phyloP scores from a whole-genome alignment of 805 yeast genomes.

The Sugiyamaella chiloensis region DNA sequence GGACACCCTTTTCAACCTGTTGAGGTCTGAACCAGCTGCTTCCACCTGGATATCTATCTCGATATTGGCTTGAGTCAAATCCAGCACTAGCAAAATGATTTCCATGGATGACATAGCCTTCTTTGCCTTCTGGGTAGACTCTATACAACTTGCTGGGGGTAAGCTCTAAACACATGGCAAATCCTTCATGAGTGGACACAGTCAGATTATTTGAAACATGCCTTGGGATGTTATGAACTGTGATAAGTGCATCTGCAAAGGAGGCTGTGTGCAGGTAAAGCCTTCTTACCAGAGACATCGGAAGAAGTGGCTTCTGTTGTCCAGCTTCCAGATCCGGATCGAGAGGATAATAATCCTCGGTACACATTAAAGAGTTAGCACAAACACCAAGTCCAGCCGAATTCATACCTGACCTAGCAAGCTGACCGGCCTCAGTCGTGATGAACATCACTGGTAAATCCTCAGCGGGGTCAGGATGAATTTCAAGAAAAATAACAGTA shows the following conservation, averaged over 20 bases:
- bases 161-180: conserved; percentile 9
- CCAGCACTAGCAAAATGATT: conserved; percentile 5
- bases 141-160: conserved; percentile 5
- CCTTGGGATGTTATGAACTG: conserved; percentile 5
- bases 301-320: conserved; percentile 1
- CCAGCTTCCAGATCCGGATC: not conserved
- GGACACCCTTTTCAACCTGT: conserved; percentile 1
- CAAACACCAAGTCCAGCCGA: conserved; percentile 8
- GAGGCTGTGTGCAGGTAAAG: not conserved
- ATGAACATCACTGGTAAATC: conserved; percentile 7
- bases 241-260: conserved; percentile 1
- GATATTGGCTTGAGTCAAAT: not conserved
- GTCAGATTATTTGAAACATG: conserved; percentile 10
- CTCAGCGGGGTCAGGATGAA: conserved; percentile 7
- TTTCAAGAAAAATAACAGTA: conserved; percentile 3
- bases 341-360: conserved; percentile 3
- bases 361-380: conserved; percentile 8
- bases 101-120: conserved; percentile 4
- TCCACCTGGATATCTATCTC: conserved; percentile 9
- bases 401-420: conserved; percentile 11
- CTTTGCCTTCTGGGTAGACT: conserved; percentile 2
- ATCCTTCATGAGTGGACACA: conserved; percentile 7
- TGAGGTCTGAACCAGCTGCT: conserved; percentile 7
- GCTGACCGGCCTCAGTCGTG: conserved; percentile 12
- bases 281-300: conserved; percentile 6